phyloP scores from a whole-genome alignment of 352 stramenopile species.

The Pythium rishiriense region DNA sequence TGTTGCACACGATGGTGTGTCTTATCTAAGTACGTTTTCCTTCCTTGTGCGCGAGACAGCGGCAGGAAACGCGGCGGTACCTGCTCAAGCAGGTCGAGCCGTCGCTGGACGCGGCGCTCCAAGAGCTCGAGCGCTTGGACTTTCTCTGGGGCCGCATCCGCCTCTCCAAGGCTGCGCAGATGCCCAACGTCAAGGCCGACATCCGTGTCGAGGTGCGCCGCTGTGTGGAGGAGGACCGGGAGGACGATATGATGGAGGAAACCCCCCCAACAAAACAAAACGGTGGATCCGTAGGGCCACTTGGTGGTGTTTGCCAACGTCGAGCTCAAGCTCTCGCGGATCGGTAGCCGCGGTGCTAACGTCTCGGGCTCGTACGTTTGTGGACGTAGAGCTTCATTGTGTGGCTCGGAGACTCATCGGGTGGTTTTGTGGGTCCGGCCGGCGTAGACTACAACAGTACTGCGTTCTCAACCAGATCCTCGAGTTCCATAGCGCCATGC shows the following conservation, averaged over 20 bases:
- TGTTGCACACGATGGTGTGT: not conserved
- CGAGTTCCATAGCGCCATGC: constrained; percentile 74
- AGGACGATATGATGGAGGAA: too few relatives aligned
- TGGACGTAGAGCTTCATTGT: not conserved
- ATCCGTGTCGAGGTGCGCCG: constrained; percentile 62
- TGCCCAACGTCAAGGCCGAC: constrained; percentile 59
- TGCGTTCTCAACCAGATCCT: constrained; percentile 85
- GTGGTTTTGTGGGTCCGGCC: too few relatives aligned
- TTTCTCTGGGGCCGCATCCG: constrained; percentile 83
- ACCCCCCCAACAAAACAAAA: too few relatives aligned
- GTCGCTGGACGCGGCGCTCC: constrained; percentile 45
- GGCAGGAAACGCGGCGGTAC: constrained; percentile 57
- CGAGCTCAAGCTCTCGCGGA: constrained; percentile 67
- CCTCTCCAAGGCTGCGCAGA: constrained; percentile 45
- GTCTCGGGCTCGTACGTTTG: constrained; percentile 50
- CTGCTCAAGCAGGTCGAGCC: constrained; percentile 59
- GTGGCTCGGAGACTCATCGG: too few relatives aligned
- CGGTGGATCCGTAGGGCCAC: constrained; percentile 53
- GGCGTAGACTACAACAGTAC: constrained; percentile 74
- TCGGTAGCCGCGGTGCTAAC: constrained; percentile 42
- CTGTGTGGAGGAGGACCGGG: not conserved
- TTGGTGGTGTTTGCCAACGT: constrained; percentile 73
- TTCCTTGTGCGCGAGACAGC: constrained; percentile 31
- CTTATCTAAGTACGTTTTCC: not conserved
- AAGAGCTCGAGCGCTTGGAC: constrained; percentile 79